phyloP scores from a whole-genome alignment of 2,329 filamentous ascomycete species.

The Venturia pyrina region DNA sequence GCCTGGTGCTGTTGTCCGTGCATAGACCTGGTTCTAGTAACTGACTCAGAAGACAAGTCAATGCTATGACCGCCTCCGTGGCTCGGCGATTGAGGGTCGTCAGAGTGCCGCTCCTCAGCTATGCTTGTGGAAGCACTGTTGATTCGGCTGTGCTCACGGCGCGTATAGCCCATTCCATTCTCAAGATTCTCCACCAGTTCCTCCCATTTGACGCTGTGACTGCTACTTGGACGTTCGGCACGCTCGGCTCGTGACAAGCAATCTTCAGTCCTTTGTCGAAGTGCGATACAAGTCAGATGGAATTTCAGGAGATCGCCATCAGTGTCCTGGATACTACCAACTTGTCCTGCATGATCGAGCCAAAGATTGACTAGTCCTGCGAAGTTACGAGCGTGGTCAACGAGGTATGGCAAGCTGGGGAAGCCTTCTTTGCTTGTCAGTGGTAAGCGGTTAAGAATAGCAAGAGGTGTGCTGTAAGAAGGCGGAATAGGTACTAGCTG shows the following conservation, averaged over 20 bases:
- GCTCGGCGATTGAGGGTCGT: background rate
- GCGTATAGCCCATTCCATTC: background rate
- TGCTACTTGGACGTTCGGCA: conserved; percentile 40
- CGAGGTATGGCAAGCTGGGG: conserved; percentile 82
- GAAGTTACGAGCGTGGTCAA: conserved; percentile 79
- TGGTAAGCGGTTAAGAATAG: conserved; percentile 75
- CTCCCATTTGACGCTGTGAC: conserved; percentile 40
- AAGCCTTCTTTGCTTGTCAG: conserved; percentile 81
- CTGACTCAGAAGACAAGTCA: background rate
- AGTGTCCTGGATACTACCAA: conserved; percentile 27
- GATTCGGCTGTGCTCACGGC: conserved; percentile 6
- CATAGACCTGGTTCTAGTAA: conserved; percentile 3
- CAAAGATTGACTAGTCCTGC: conserved; percentile 75
- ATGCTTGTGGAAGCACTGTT: conserved; percentile 6
- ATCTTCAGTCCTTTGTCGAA: conserved; percentile 38
- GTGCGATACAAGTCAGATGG: conserved; percentile 37
- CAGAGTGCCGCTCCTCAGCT: background rate
- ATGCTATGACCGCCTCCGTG: background rate
- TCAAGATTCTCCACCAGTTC: conserved; percentile 26
- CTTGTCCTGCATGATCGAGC: conserved; percentile 46
- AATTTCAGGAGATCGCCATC: conserved; percentile 40
- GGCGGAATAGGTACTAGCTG: conserved; percentile 53
- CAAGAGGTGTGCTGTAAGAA: conserved; percentile 84
- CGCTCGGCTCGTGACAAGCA: conserved; percentile 42
- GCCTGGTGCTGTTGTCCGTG: background rate